Conservation (phyloP, 768 basidiomycete genomes). For the Auriscalpium microsporum region DNA sequence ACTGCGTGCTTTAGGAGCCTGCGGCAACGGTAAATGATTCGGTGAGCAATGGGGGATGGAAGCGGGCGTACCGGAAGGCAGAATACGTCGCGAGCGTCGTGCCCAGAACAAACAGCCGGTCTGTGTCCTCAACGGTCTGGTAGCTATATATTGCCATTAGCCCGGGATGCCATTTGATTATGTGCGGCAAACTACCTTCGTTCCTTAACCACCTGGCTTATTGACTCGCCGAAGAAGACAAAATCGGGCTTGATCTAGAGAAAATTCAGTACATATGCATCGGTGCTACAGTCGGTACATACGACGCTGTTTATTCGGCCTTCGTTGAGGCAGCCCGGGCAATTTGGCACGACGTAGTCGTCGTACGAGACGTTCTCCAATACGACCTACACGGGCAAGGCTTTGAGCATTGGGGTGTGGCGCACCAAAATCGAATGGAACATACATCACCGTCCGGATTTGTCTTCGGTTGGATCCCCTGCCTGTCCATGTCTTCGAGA, state of each 20-base stretch:
- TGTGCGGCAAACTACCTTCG: slow-evolving; percentile 50
- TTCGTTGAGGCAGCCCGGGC: slow-evolving; percentile 55
- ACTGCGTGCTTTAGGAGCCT: slow-evolving; percentile 78
- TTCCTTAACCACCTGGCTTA: slow-evolving; percentile 53
- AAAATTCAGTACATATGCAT: slow-evolving; percentile 10
- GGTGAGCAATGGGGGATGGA: neutral
- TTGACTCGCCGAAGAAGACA: slow-evolving; percentile 88
- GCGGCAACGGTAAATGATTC: neutral
- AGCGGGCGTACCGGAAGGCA: slow-evolving; percentile 58
- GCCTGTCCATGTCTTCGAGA: slow-evolving; percentile 52
- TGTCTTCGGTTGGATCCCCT: slow-evolving; percentile 56
- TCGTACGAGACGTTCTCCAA: slow-evolving; percentile 67
- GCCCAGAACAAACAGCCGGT: slow-evolving; percentile 73
- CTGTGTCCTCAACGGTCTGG: slow-evolving; percentile 45
- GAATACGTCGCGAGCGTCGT: slow-evolving; percentile 92
- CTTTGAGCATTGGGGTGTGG: neutral
- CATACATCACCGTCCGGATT: slow-evolving; percentile 91
- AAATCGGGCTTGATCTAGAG: slow-evolving; percentile 70
- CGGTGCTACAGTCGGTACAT: neutral
- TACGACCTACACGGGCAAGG: slow-evolving; percentile 47
- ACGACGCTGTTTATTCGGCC: slow-evolving; percentile 56
- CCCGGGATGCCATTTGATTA: too few relatives aligned
- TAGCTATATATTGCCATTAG: slow-evolving; percentile 32
- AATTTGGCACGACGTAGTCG: slow-evolving; percentile 74
- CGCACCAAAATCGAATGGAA: slow-evolving; percentile 5